Evolutionary conservation across 257 asterid genomes (phyloP), one percentile per base, ranked within the genome.

Genomic region (Leonotis leonurus): DNA sequence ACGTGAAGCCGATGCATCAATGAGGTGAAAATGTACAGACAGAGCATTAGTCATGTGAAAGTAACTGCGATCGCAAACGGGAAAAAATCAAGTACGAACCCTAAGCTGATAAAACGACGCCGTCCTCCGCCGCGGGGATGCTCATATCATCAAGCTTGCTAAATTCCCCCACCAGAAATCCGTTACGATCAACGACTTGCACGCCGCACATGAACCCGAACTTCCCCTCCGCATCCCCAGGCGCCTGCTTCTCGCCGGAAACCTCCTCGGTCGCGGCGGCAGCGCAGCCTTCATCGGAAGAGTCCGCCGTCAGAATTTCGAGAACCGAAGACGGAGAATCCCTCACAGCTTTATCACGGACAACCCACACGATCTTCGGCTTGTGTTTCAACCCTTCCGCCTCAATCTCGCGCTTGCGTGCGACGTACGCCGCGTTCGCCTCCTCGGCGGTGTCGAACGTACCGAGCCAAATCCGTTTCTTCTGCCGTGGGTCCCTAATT

Each of bases 391-490:
- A 40, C 53, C 25, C 49, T 5, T 43, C 39, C 3, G 20, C 60
- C 74, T 62, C 37, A 68, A 79, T n/a, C n/a, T n/a, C n/a, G n/a
- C n/a, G n/a, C n/a, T n/a, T n/a, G n/a, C n/a, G n/a, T n/a, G n/a
- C n/a, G n/a, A n/a, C n/a, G 12, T 77, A 77, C 18, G 76, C 86
- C 51, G n/a, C 33, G 2, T 78, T 45, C 0, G 86, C 83, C 57
- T 71, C 83, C 22, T 74, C 86, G 7, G 76, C 78, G 17, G 81
- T 74, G 33, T 4, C 3, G 59, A 73, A 80, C 17, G 77, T 80
- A 1, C 83, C 81, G 70, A 80, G 51, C 83, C 80, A 80, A 40
- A 77, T 37, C 6, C 77, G 76, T 12, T 52, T 71, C 65, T 74
- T 80, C 46, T 1, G 13, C 7, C 57, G 33, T 0, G 85, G 83